Base-by-base conservation (phyloP, 2,329 filamentous ascomycete genomes). In the Periglandula ipomoeae region DNA sequence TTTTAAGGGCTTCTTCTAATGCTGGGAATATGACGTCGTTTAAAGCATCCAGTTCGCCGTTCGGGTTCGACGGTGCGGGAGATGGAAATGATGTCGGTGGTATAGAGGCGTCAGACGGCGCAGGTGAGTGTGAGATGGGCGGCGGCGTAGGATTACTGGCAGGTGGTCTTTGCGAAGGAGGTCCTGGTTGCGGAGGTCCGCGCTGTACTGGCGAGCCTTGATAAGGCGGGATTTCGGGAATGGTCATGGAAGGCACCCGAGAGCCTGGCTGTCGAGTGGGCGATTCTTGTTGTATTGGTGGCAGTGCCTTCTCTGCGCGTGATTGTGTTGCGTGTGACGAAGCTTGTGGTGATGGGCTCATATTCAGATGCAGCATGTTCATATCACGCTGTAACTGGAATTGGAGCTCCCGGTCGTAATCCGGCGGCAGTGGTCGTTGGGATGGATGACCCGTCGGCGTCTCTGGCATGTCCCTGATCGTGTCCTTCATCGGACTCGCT, bases 11-110 rank as follows among this genome's bases (percentile, higher is more conserved):
- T 56, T 93, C 87, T 66, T 95, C 89, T 2, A 98, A 76, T 2
- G 93, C 91, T 0, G 93, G 93, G 53, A 97, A 83, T 34, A 98
- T 88, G 45, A 98, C 91, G 56, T 91, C 88, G 60, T 85, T 88
- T 1, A 96, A 76, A 2, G 90, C 89, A 47, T 94, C 93, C 20
- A 95, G 76, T 50, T 94, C 86, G 11, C 78, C 81, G 49, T 80
- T 78, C 22, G 78, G 67, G 52, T 78, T 80, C 2, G 74, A 61
- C 0, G 81, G 76, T 1, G 78, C 73, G 6, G 74, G 75, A 22
- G 74, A 71, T 3, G 79, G 80, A 58, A 81, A 82, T 2, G 76
- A 68, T 10, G 73, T 69, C 4, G 73, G 68, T 15, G 71, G 60
- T 1, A 56, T 48, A 4, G 61, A 59, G 15, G 53, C 55, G 11